Evolutionary conservation across 2,329 filamentous ascomycete genomes (phyloP), one percentile per base, ranked within the genome.

Genomic region (Ophiocordyceps camponoti-rufipedis): DNA sequence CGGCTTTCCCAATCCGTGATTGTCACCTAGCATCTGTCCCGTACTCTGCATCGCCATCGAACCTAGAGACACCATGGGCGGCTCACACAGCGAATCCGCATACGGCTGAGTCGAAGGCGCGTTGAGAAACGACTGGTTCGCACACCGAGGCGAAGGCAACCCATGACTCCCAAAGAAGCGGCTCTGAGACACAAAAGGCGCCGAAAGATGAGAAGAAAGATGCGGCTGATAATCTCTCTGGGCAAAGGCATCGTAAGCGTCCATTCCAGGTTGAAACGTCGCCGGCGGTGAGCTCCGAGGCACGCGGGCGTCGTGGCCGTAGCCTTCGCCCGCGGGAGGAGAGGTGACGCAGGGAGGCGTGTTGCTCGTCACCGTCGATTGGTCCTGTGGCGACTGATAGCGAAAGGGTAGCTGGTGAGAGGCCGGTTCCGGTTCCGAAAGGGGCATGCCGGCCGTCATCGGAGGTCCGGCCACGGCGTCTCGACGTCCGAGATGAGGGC

Each of bases 11-110:
- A 75, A 55, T 48, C 85, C 80, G 16, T 77, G 81, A 54, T 94
- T 86, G 28, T 75, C 80, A 14, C 86, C 86, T 61, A 95, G 95
- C 28, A 95, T 81, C 1, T 89, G 86, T 53, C 93, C 84, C 5
- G 83, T 78, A 47, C 77, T 80, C 14, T 71, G 69, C 56, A 72
- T 71, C 41, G 72, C 62, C 71, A 80, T 78, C 49, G 78, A 73
- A 52, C 79, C 74, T 16, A 80, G 55, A 46, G 76, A 62, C 62
- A 78, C 71, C 67, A 79, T 68, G 2, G 65, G 46, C 19, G 66
- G 57, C 38, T 70, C 66, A 18, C 68, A 66, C 16, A 58, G 54
- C 18, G 66, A 62, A 14, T 74, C 69, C 11, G 58, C 50, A 49
- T 68, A 74, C 3, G 23, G 23, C 41, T 73, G 69, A n/a, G 58